phyloP scores from a whole-genome alignment of 2,329 filamentous ascomycete genomes.

The Claviceps pusilla region DNA sequence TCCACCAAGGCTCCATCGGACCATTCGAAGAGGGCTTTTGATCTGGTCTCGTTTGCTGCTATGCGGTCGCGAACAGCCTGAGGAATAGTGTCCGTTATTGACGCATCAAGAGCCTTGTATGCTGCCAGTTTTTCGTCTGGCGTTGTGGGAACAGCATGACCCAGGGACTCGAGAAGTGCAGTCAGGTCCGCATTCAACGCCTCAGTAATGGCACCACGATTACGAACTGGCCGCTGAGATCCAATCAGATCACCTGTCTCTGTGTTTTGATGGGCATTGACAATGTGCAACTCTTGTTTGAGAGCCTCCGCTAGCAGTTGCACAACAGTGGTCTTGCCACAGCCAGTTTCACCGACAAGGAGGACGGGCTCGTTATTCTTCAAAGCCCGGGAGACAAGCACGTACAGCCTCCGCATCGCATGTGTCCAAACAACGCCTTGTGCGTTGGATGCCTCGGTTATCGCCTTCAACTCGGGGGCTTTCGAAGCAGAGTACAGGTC shows the following conservation, averaged over 20 bases:
- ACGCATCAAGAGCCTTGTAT: constrained; percentile 35
- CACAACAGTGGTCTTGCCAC: constrained; percentile 92
- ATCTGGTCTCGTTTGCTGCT: constrained; percentile 38
- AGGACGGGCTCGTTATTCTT: constrained; percentile 86
- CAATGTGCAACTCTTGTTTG: constrained; percentile 62
- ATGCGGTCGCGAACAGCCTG: constrained; percentile 32
- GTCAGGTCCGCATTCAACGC: constrained; percentile 48
- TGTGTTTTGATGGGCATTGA: constrained; percentile 96
- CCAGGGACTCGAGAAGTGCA: constrained; percentile 26
- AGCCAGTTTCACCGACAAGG: constrained; percentile 90
- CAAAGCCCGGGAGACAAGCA: constrained; percentile 75
- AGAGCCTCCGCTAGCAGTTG: constrained; percentile 79
- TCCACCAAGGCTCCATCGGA: constrained; percentile 84
- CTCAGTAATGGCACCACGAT: constrained; percentile 58
- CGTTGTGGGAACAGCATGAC: constrained; percentile 24
- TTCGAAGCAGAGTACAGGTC: constrained; percentile 52
- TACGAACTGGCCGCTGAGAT: constrained; percentile 80
- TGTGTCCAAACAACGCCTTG: constrained; percentile 81
- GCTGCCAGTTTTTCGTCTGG: constrained; percentile 41
- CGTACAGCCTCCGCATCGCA: constrained; percentile 82
- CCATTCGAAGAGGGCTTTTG: constrained; percentile 90
- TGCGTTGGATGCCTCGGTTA: constrained; percentile 30
- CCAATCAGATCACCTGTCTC: constrained; percentile 96
- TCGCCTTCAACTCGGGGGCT: constrained; percentile 39
- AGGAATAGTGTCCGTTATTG: constrained; percentile 35